Percentiles rank a stretch among this genome's conserved stretches.
Conservation (phyloP, 768 basidiomycete species). For the Tricholoma matsutake region DNA sequence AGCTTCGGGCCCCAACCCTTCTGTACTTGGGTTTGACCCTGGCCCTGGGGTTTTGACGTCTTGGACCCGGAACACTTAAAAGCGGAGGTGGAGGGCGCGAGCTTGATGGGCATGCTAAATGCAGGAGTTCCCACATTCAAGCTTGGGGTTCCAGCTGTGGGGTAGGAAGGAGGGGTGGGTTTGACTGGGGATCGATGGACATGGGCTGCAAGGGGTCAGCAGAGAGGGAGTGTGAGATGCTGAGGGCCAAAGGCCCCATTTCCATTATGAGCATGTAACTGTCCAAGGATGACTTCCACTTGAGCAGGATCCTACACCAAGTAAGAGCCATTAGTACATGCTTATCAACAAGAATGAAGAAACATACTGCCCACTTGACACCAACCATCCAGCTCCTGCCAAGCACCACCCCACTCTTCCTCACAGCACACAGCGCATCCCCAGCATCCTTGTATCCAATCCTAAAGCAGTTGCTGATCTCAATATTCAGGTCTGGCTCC, state of each 20-base stretch:
- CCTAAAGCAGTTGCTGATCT: constrained; percentile 78
- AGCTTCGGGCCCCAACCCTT: too few species aligned
- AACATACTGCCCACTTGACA: constrained; percentile 81
- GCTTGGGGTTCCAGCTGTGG: constrained; percentile 2
- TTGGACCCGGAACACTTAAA: constrained; percentile 51
- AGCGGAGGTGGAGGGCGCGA: constrained; percentile 70
- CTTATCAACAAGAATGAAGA: not conserved
- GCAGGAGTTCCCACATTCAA: constrained; percentile 27
- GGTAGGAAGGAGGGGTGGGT: constrained; percentile 2
- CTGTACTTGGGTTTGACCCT: too few species aligned
- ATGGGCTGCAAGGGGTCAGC: constrained; percentile 19
- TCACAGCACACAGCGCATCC: constrained; percentile 74
- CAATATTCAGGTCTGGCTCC: constrained; percentile 63
- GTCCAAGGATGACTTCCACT: constrained; percentile 51
- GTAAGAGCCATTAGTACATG: not conserved
- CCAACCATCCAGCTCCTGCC: constrained; percentile 81
- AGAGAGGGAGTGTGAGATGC: constrained; percentile 9
- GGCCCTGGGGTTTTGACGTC: constrained; percentile 24
- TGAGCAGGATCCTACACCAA: constrained; percentile 53
- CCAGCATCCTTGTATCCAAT: constrained; percentile 70
- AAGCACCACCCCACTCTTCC: constrained; percentile 80
- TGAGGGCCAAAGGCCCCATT: constrained; percentile 9
- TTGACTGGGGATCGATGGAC: constrained; percentile 41
- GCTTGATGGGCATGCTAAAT: constrained; percentile 68
- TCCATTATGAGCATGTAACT: constrained; percentile 25